phyloP scores from a whole-genome alignment of 2,329 filamentous ascomycete genomes.

The Penicillium oxalicum region DNA sequence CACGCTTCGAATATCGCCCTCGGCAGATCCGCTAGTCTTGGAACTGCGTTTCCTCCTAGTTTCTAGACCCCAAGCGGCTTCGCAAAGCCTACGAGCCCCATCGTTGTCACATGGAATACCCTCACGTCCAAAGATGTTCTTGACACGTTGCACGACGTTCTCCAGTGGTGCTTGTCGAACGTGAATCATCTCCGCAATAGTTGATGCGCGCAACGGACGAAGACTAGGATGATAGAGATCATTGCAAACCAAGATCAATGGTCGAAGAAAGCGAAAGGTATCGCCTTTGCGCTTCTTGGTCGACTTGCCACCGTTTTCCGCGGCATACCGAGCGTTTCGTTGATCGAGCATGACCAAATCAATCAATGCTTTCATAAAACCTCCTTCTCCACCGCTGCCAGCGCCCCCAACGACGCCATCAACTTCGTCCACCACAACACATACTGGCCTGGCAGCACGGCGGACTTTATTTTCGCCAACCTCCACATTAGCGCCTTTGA shows the following conservation, averaged over 20 bases:
- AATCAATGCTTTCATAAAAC: slow-evolving; percentile 90
- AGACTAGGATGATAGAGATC: slow-evolving; percentile 91
- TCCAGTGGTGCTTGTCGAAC: slow-evolving; percentile 84
- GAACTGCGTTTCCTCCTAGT: slow-evolving; percentile 49
- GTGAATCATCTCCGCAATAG: slow-evolving; percentile 81
- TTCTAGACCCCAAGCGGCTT: slow-evolving; percentile 60
- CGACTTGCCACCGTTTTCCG: slow-evolving; percentile 20
- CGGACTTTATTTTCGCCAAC: slow-evolving; percentile 48
- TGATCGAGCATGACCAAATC: slow-evolving; percentile 83
- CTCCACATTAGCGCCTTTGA: slow-evolving; percentile 58
- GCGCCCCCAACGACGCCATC: slow-evolving; percentile 85
- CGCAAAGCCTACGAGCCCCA: slow-evolving; percentile 67
- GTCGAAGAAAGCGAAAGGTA: slow-evolving; percentile 78
- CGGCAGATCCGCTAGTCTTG: slow-evolving; percentile 41
- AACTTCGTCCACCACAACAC: slow-evolving; percentile 92
- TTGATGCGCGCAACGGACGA: slow-evolving; percentile 76
- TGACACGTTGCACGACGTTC: slow-evolving; percentile 74
- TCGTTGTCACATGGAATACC: slow-evolving; percentile 83
- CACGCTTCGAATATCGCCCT: slow-evolving; percentile 57
- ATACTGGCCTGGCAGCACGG: slow-evolving; percentile 78
- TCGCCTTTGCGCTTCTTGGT: slow-evolving; percentile 64
- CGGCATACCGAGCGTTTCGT: slow-evolving; percentile 56
- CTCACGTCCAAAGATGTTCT: slow-evolving; percentile 80
- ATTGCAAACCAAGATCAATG: slow-evolving; percentile 92
- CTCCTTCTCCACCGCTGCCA: slow-evolving; percentile 73